A percentile compares a stretch with the other conserved stretches of the same genome.
Conservation (phyloP, 192 early-diverging fungal species). For the Gaertneriomyces sp. region DNA sequence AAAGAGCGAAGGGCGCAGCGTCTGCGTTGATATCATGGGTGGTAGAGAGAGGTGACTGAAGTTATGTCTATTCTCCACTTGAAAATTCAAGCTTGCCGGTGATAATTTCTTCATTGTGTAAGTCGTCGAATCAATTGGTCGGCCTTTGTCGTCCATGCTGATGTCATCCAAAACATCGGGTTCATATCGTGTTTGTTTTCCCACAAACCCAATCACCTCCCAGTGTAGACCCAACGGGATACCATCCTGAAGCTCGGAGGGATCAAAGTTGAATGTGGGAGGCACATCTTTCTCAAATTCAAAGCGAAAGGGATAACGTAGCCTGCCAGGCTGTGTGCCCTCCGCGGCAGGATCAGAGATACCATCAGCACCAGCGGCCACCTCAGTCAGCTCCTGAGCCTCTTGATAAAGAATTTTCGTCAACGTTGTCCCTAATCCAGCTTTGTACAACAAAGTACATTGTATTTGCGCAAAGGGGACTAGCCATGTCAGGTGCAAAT, state of each 20-base stretch:
- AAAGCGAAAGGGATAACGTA: constrained; percentile 18
- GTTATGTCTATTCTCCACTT: constrained; percentile 20
- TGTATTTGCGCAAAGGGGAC: constrained; percentile 20
- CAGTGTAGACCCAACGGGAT: constrained; percentile 21
- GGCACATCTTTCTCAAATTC: constrained; percentile 11
- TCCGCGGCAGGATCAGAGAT: background rate
- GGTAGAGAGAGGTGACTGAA: background rate
- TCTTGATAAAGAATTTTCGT: constrained; percentile 8
- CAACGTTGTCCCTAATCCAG: constrained; percentile 13
- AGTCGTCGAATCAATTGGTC: background rate
- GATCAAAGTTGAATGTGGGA: constrained; percentile 22
- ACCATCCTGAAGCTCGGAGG: constrained; percentile 12
- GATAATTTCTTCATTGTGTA: constrained; percentile 3
- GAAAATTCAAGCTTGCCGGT: constrained; percentile 7
- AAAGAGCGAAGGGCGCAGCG: constrained; percentile 17
- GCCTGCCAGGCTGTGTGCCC: constrained; percentile 3
- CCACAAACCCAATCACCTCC: constrained; percentile 18
- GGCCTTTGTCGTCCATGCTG: constrained; percentile 6
- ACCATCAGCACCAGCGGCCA: background rate
- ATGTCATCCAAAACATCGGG: constrained; percentile 1
- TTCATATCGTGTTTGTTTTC: background rate
- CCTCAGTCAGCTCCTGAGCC: background rate
- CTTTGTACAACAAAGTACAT: constrained; percentile 15
- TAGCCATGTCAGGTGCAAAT: background rate
- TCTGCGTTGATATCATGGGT: constrained; percentile 9